A percentile compares a stretch with the other conserved stretches of the same genome.
Conservation (phyloP, 2,329 filamentous ascomycete genomes). For the Aspergillus thermomutatus region DNA sequence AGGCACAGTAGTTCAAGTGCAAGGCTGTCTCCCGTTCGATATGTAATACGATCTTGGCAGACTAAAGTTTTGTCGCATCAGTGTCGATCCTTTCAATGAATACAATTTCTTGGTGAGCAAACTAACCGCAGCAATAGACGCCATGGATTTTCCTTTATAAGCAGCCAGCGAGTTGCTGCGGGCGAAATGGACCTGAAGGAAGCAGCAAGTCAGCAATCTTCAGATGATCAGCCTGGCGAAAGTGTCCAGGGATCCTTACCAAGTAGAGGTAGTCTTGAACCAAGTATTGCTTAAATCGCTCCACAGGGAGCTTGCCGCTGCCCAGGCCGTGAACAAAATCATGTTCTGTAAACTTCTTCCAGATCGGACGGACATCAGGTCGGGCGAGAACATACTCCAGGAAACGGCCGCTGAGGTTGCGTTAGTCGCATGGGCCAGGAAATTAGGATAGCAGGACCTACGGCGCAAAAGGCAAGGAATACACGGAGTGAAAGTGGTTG, state of each 20-base stretch:
- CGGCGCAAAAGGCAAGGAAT: constrained; percentile 58
- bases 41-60: constrained; percentile 69
- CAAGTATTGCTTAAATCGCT: constrained; percentile 83
- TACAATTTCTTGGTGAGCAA: background rate
- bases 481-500: constrained; percentile 64
- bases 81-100: background rate
- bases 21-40: constrained; percentile 76
- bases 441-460: constrained; percentile 30
- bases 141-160: constrained; percentile 75
- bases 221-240: background rate
- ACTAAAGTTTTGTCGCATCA: constrained; percentile 37
- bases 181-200: constrained; percentile 71
- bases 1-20: constrained; percentile 77
- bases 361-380: constrained; percentile 68
- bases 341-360: constrained; percentile 75
- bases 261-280: constrained; percentile 91
- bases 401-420: constrained; percentile 62
- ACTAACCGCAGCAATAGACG: constrained; percentile 67
- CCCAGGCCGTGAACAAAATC: constrained; percentile 77
- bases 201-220: constrained; percentile 2
- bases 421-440: background rate
- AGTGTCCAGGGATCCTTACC: constrained; percentile 44
- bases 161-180: constrained; percentile 79
- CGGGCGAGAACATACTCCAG: constrained; percentile 77
- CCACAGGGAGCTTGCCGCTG: constrained; percentile 67